Evolutionary conservation across 768 basidiomycete species (phyloP).

Genomic region (Mycena amicta): DNA sequence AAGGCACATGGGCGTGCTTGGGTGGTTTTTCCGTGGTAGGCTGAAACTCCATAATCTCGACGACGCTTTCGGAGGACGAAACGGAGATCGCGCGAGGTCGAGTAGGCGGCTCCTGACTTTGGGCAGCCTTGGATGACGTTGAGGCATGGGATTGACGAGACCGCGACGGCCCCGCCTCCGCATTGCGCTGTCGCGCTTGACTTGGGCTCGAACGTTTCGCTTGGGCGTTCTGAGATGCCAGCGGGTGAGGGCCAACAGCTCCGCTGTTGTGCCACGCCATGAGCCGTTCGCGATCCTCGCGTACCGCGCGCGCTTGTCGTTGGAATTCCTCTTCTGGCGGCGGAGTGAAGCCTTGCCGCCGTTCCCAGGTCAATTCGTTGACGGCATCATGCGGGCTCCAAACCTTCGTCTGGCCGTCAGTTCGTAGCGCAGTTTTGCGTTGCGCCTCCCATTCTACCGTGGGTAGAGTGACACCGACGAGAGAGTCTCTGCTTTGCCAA

Average conservation of each 20-base stretch:
- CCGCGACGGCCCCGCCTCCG: constrained; percentile 17
- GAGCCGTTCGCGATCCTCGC: background rate
- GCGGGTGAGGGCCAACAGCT: background rate
- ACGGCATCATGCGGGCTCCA: constrained; percentile 15
- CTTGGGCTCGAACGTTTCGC: background rate
- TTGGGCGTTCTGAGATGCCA: background rate
- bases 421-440: background rate
- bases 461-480: background rate
- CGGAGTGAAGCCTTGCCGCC: constrained; percentile 9
- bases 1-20: background rate
- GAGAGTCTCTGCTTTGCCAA: constrained; percentile 6
- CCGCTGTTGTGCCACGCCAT: background rate
- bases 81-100: background rate
- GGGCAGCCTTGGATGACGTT: background rate
- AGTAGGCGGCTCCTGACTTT: background rate
- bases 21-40: too few relatives aligned
- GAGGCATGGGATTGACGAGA: constrained; percentile 13
- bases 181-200: background rate
- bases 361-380: constrained; percentile 8
- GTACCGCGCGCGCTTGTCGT: background rate
- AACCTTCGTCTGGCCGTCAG: background rate
- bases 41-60: too few relatives aligned
- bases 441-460: background rate
- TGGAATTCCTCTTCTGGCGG: background rate
- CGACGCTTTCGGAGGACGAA: too few relatives aligned